A percentile compares a stretch with the other conserved stretches of the same genome.
These are phyloP conservation scores for Eucalyptus urophylla DNA, from an alignment of 345 rosid genomes.

Conservation along the genomic window DNA sequence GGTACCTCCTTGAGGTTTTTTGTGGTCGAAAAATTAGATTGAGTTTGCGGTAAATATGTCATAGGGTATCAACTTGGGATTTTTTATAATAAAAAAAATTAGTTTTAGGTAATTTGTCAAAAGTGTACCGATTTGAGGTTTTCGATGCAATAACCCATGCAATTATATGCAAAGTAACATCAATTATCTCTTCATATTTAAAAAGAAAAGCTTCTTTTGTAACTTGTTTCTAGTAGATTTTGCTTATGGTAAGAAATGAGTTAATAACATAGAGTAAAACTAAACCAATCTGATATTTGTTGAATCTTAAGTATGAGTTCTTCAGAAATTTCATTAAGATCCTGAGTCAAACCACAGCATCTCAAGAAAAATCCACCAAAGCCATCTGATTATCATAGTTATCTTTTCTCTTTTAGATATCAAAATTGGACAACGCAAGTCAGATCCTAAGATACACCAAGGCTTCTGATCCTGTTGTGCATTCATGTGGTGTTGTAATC, in stretches of 20 bases:
- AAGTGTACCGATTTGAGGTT: too few species aligned
- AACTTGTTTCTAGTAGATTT: background rate
- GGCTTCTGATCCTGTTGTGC: too few species aligned
- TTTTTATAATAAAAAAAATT: too few species aligned
- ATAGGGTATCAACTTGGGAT: too few species aligned
- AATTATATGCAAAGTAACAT: background rate
- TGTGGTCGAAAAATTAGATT: too few species aligned
- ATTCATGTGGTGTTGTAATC: too few species aligned
- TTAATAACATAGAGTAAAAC: background rate
- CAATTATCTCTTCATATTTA: background rate
- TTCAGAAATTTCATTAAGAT: background rate
- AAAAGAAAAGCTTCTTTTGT: background rate
- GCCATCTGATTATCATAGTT: background rate
- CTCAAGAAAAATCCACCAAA: background rate
- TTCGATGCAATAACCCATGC: too few species aligned
- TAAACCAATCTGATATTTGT: background rate
- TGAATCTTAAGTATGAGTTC: background rate
- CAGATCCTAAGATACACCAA: too few species aligned
- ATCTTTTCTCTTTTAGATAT: background rate
- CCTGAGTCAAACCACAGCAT: background rate
- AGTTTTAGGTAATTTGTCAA: too few species aligned
- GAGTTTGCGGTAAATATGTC: too few species aligned
- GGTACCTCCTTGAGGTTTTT: too few species aligned
- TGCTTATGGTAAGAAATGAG: background rate
- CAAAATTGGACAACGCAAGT: background rate